Evolutionary conservation across 257 asterid genomes (phyloP), one percentile per base, ranked within the genome.

Genomic region (Solanum rostratum): DNA sequence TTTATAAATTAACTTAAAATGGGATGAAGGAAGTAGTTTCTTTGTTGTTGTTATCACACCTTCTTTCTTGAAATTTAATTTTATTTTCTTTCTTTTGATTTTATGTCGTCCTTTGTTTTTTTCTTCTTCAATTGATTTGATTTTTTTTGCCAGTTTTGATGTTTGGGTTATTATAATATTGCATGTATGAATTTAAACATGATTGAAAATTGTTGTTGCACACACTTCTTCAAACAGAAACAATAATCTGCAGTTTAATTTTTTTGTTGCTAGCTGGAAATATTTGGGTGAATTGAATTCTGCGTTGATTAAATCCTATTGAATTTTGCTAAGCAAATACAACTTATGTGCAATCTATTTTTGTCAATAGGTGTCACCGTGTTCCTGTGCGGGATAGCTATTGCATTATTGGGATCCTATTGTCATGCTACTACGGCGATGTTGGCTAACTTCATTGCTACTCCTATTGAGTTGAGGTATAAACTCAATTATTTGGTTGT

Each of bases 361-460:
- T 46, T 76, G 86, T 89, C 85, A 24, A 85, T 85, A 96, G 99
- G 99, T 86, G 95, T 96, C 66, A 90, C 99, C 10, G 95, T 96
- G 65, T 93, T 96, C 83, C 89, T 95, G 14, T 96, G 99, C 65
- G 99, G 97, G 46, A 49, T 95, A 86, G 95, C 96, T 80, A 92
- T 93, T 84, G 98, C 97, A 18, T 41, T 91, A 45, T 94, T 93
- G 50, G 91, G 98, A 87, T 90, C 98, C 66, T 88, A 70, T 80
- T 93, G 95, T 76, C 95, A 96, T 87, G 98, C 99, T 85, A 98
- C 99, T 33, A 93, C 98, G 39, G 93, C 93, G 55, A 93, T 96
- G 98, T 90, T 95, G 87, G 91, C 99, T 27, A 96, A 96, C 88
- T 93, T 96, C 79, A 88, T 92, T 78, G 98, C 97, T 53, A 96